Percentiles rank a stretch among this genome's conserved stretches.
These are phyloP conservation scores for button mushroom (Agaricus bisporus) DNA, from an alignment of 768 basidiomycete genomes.

Conservation along the genomic window DNA sequence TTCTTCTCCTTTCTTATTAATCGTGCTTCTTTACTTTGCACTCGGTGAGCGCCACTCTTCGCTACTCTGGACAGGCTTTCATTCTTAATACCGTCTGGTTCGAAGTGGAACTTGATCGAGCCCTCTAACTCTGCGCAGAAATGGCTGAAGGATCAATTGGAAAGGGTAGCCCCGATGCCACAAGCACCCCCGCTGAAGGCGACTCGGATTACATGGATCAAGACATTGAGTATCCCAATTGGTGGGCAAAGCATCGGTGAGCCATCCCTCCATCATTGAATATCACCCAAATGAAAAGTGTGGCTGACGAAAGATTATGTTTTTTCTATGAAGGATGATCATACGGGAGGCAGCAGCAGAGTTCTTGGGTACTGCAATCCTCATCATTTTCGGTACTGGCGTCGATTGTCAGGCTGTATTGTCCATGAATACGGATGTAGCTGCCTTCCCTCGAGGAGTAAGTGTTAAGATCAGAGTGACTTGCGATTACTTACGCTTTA, in stretches of 20 bases:
- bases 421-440: constrained; percentile 37
- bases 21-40: too few species aligned
- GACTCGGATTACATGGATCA: neutral
- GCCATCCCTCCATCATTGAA: constrained; percentile 9
- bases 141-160: constrained; percentile 6
- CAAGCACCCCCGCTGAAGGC: neutral
- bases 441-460: constrained; percentile 50
- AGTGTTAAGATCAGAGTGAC: constrained; percentile 2
- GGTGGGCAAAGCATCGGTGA: constrained; percentile 53
- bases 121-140: neutral
- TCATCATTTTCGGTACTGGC: constrained; percentile 56
- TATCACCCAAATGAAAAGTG: neutral
- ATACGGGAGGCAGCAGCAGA: constrained; percentile 60
- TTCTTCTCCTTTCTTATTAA: too few species aligned
- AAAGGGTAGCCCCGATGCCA: neutral
- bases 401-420: constrained; percentile 53
- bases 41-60: too few species aligned
- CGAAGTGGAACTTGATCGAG: neutral
- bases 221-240: constrained; percentile 38
- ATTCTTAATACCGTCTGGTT: neutral
- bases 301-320: neutral
- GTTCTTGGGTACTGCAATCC: constrained; percentile 52
- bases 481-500: neutral
- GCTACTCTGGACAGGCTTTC: neutral
- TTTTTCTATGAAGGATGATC: neutral